phyloP scores from a whole-genome alignment of 768 basidiomycete genomes.

The Nidularia pulvinata region DNA sequence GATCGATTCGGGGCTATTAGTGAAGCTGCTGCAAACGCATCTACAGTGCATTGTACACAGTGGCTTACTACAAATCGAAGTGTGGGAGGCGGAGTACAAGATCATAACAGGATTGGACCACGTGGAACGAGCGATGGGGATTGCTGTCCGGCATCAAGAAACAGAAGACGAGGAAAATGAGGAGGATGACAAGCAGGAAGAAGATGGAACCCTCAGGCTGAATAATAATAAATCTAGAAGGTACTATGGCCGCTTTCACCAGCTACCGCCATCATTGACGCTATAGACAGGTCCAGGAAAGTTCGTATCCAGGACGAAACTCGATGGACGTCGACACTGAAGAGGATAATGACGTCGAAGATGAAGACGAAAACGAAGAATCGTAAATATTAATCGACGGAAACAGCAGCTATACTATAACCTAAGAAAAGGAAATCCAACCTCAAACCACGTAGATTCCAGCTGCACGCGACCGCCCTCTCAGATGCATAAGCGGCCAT shows the following conservation, averaged over 20 bases:
- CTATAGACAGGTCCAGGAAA: constrained; percentile 20
- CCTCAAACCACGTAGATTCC: constrained; percentile 63
- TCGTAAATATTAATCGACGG: constrained; percentile 38
- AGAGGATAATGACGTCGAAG: constrained; percentile 22
- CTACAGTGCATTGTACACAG: constrained; percentile 88
- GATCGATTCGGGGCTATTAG: constrained; percentile 75
- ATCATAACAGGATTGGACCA: constrained; percentile 65
- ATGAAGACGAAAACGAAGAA: constrained; percentile 28
- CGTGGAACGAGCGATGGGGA: constrained; percentile 67
- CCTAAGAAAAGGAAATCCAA: constrained; percentile 39
- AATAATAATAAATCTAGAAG: constrained; percentile 33
- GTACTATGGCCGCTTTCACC: constrained; percentile 10
- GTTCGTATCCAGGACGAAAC: constrained; percentile 31
- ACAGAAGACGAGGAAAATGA: constrained; percentile 26
- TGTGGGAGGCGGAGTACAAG: constrained; percentile 77
- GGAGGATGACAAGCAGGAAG: no score
- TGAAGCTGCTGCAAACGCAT: constrained; percentile 80
- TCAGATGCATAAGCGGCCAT: constrained; percentile 72
- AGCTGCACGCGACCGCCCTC: constrained; percentile 66
- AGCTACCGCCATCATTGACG: not conserved
- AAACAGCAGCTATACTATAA: constrained; percentile 23
- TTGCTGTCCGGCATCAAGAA: constrained; percentile 49
- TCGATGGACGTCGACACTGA: constrained; percentile 57
- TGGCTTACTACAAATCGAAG: constrained; percentile 67
- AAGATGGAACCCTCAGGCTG: constrained; percentile 13